Evolutionary conservation across 768 basidiomycete species (phyloP), one percentile per base, ranked within the genome.

Genomic region (Boletus pseudo-olivaceus): DNA sequence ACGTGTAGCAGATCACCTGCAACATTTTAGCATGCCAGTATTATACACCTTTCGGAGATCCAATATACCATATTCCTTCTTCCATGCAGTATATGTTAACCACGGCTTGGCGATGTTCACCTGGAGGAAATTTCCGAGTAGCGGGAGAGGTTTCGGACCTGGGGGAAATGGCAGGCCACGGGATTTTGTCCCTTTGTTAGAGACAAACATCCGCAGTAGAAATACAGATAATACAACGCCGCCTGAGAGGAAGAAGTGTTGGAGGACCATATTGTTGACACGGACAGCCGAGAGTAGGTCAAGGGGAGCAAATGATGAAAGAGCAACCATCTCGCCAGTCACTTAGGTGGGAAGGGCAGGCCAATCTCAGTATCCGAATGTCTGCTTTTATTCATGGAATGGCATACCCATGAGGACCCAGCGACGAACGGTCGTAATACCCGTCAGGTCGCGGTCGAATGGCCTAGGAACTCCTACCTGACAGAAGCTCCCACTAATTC

Each of bases 21-120:
- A 5, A 23, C 14, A 14, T 6, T 27, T 60, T 26, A 60, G 41
- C 10, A 54, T 20, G 35, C 23, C 29, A 27, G 11, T n/a, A n/a
- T n/a, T n/a, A n/a, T 7, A 41, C 30, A 41, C 4, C 3, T 27
- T 19, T 35, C 11, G 19, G 3, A 30, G 4, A 34, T 12, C 11
- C n/a, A n/a, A 42, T 57, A 33, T 34, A 62, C 72, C 73, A 49
- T 73, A 73, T 50, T 49, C 57, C 53, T 64, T 60, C 56, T 60
- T 63, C 73, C 73, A 73, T 17, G 62, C 51, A 12, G 72, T 60
- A 49, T 72, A 73, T 19, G 69, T 65, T 27, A 73, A 42, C 72
- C 72, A 74, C 5, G 72, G 68, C n/a, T 63, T 51, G 11, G 63
- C 30, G 2, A 56, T 53, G 38, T 71, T 65, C 34, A 73, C 29